Base-by-base conservation (phyloP, 108 stramenopile genomes). In the Cyclostephanos tholiformis region DNA sequence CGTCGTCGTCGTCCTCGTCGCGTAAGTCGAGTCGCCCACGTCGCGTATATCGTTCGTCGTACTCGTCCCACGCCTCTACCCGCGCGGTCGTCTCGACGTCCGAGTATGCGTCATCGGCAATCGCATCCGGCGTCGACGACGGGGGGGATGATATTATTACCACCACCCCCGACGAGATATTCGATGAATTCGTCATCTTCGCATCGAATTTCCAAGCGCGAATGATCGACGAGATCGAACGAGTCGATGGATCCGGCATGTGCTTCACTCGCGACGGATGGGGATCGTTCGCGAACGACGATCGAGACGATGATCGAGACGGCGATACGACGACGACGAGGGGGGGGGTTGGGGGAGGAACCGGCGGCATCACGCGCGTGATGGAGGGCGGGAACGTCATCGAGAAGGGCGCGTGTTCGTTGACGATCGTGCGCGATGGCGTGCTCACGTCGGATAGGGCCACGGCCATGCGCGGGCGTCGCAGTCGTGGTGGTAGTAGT, bases 351-450 rank as follows among this genome's bases (percentile, higher is more conserved):
- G n/a, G n/a, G n/a, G 41, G 27, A 1, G 61, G 68, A 25, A 84
- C 77, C 66, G 88, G 89, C 13, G 93, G 95, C 19, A 85, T 88
- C 51, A 97, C 97, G 20, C 87, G 97, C 13, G 97, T 97, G 25
- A 72, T 97, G 41, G 88, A 95, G 73, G 89, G 84, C 9, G 97
- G 97, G 2, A 70, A 83, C 30, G 84, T 97, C 39, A 73, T 97
- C 14, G 97, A 97, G 85, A 97, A 97, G 82, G 97, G 96, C 8
- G 96, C 96, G 6, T 95, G 94, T 68, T 95, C 94, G 29, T 79
- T 95, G 16, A 95, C 97, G 3, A 16, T 96, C 20, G 85, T 97
- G 27, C 63, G 82, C 25, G 63, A 85, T 29, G 90, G 86, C 4
- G 71, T 80, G 5, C 74, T 96, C 69, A 82, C 91, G 26, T 80